Evolutionary conservation across 306 rosid species (phyloP), one percentile per base, ranked within the genome.

Genomic region (Lablab purpureus): DNA sequence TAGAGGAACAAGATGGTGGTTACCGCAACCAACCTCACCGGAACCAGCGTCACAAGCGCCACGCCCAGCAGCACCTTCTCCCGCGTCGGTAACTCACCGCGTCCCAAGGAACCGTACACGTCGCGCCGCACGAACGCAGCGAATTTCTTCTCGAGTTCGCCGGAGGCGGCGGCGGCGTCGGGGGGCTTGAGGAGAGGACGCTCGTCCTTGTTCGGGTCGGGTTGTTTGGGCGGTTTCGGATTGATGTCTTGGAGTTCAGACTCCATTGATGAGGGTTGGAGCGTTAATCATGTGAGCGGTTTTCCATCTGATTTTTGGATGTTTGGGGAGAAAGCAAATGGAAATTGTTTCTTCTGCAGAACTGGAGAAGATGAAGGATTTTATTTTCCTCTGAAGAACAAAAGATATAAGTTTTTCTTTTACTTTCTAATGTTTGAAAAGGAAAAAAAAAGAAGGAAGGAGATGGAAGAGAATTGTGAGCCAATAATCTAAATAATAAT

Each of bases 41-140:
- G 99, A 62, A 87, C 95, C 72, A 94, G 83, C 22, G 92, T 92
- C 32, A 90, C 82, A 71, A 91, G 36, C 4, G 97, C 95, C 45
- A 91, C 40, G 8, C 86, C 90, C 0, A 94, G 87, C 18, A 92
- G 74, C 18, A 89, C 79, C 88, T 91, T 92, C 89, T 92, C 99
- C 88, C 40, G 81, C 76, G 81, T 55, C 67, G 97, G 89, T 13
- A 94, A 64, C 75, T 87, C 88, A 78, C 95, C 93, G 17, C 89
- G 87, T 15, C 99, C 99, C 97, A 91, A 85, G 12, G 86, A 19
- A 6, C 97, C 99, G 83, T 92, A 94, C 7, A 75, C 90, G 69
- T 94, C 99, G 56, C 74, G 78, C 0, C 99, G 83, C 10, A 84
- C 97, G 74, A 77, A 94, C 3, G 99, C 85, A 4, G 95, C 89